Conservation (phyloP, 164 flowering plant species). For the Vitis labrusca region DNA sequence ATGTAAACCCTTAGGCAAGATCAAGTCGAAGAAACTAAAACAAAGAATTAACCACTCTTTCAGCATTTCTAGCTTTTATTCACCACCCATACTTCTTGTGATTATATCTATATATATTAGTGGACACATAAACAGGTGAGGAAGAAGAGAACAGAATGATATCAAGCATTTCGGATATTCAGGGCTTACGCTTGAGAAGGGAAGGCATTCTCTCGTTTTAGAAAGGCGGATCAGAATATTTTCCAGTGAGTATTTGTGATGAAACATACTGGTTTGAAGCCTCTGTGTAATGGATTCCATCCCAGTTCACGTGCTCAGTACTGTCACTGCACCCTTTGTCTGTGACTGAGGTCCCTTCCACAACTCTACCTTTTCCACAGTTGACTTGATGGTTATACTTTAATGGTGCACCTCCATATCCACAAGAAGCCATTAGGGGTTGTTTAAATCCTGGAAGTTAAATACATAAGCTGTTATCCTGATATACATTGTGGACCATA, state of each 20-base stretch:
- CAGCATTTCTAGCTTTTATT: no score
- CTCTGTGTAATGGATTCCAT: slow-evolving; percentile 58
- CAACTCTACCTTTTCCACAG: slow-evolving; percentile 37
- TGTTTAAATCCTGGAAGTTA: slow-evolving; percentile 37
- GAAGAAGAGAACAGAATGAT: neutral
- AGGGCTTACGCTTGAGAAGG: slow-evolving; percentile 32
- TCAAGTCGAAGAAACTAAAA: no score
- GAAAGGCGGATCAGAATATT: slow-evolving; percentile 38
- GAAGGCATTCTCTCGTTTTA: slow-evolving; percentile 33
- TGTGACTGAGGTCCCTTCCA: slow-evolving; percentile 35
- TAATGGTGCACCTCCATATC: slow-evolving; percentile 47
- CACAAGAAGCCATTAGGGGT: slow-evolving; percentile 48
- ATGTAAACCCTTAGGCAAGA: no score
- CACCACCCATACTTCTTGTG: no score
- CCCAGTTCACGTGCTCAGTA: slow-evolving; percentile 43
- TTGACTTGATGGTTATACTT: slow-evolving; percentile 28
- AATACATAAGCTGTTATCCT: no score
- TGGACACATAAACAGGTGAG: no score
- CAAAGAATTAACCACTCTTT: no score
- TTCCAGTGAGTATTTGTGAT: slow-evolving; percentile 43
- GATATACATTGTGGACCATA: no score
- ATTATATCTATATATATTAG: no score
- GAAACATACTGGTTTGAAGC: slow-evolving; percentile 49
- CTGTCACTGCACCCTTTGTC: slow-evolving; percentile 36
- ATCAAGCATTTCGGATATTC: neutral